Percentiles rank a stretch among this genome's conserved stretches.
phyloP scores from a whole-genome alignment of 2,329 filamentous ascomycete species.

The Aspergillus neotritici region DNA sequence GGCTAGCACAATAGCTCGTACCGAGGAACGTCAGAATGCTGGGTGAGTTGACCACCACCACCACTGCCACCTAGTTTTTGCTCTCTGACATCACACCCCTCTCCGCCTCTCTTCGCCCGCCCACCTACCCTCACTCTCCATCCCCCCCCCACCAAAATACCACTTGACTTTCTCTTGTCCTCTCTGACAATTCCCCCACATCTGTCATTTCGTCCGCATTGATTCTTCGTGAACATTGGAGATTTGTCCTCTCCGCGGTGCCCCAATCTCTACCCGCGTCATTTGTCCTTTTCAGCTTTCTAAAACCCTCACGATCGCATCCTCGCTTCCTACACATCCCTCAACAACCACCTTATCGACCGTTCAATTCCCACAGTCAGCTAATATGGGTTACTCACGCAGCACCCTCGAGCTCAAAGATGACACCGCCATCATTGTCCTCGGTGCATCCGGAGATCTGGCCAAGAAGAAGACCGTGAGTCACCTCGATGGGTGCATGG shows the following conservation, averaged over 20 bases:
- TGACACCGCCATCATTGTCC: slow-evolving; percentile 93
- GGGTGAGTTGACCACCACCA: slow-evolving; percentile 41
- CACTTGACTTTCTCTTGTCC: not conserved
- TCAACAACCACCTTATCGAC: slow-evolving; percentile 2
- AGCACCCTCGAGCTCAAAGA: slow-evolving; percentile 95
- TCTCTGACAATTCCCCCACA: not conserved
- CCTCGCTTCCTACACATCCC: not conserved
- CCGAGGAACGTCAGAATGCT: slow-evolving; percentile 46
- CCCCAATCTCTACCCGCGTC: not conserved
- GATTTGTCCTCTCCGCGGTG: not conserved
- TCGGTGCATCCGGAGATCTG: slow-evolving; percentile 93
- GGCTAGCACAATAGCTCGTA: slow-evolving; percentile 48
- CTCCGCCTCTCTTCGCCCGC: slow-evolving; percentile 18
- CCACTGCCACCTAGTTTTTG: slow-evolving; percentile 1
- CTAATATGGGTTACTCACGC: slow-evolving; percentile 38
- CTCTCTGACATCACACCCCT: slow-evolving; percentile 37
- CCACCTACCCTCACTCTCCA: slow-evolving; percentile 10
- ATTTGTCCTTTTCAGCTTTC: slow-evolving; percentile 1
- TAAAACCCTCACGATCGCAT: not conserved
- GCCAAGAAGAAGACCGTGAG: slow-evolving; percentile 99
- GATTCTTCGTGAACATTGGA: not conserved
- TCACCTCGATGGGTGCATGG: slow-evolving; percentile 7
- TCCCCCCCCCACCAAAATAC: slow-evolving; percentile 6
- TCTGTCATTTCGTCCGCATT: not conserved
- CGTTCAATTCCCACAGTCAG: not conserved